Percentiles rank a stretch among this genome's conserved stretches.
phyloP scores from a whole-genome alignment of 306 rosid species.

The Cercis canadensis region DNA sequence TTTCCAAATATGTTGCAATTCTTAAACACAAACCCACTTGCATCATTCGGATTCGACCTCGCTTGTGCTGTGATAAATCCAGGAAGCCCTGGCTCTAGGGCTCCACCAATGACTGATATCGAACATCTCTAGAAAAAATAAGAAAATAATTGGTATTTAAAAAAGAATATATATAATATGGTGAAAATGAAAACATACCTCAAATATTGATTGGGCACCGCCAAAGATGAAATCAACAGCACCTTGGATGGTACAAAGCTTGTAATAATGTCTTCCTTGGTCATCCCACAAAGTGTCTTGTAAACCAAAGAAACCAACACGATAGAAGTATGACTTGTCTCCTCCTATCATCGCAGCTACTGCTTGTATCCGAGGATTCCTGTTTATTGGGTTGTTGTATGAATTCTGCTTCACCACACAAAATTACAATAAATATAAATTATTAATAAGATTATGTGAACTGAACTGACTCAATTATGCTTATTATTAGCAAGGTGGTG shows the following conservation, averaged over 20 bases:
- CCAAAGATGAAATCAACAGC: constrained; percentile 91
- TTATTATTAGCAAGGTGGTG: too few relatives aligned
- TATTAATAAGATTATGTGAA: too few relatives aligned
- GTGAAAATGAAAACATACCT: constrained; percentile 48
- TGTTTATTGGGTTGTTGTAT: constrained; percentile 49
- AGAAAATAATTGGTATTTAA: too few relatives aligned
- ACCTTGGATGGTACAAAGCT: constrained; percentile 71
- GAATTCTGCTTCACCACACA: constrained; percentile 49
- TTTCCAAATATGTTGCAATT: constrained; percentile 53
- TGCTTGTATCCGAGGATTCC: constrained; percentile 45
- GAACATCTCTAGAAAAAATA: constrained; percentile 51
- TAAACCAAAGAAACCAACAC: constrained; percentile 69
- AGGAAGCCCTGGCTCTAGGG: too few relatives aligned
- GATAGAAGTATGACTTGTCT: constrained; percentile 51
- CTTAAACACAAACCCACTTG: constrained; percentile 76
- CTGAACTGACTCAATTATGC: too few relatives aligned
- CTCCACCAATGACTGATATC: constrained; percentile 56
- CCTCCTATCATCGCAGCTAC: constrained; percentile 72
- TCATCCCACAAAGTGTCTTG: constrained; percentile 94
- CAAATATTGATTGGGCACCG: constrained; percentile 67
- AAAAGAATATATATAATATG: too few relatives aligned
- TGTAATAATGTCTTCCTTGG: constrained; percentile 71
- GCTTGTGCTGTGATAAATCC: constrained; percentile 87
- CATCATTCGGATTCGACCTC: constrained; percentile 47
- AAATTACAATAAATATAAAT: too few relatives aligned